These are phyloP conservation scores for Daldinia bambusicola DNA, from an alignment of 495 filamentous ascomycete species.

Conservation along the genomic window DNA sequence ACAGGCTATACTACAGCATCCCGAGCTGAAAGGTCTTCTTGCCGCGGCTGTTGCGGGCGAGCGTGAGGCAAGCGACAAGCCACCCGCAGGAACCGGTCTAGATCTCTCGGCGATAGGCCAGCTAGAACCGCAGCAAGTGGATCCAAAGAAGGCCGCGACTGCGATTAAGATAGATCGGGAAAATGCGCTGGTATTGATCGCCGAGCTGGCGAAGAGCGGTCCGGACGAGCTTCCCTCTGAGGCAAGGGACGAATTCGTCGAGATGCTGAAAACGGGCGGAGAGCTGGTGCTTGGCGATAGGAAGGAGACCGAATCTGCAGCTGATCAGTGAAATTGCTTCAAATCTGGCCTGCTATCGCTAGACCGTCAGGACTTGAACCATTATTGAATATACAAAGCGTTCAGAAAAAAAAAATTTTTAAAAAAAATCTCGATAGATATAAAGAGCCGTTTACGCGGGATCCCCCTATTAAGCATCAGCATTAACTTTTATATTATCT, in stretches of 20 bases:
- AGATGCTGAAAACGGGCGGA: constrained; percentile 50
- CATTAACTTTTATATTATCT: background rate
- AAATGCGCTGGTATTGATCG: constrained; percentile 71
- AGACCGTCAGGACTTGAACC: background rate
- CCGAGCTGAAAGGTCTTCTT: constrained; percentile 59
- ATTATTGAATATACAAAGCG: background rate
- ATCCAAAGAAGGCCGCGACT: constrained; percentile 44
- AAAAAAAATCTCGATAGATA: constrained; percentile 18
- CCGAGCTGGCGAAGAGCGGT: constrained; percentile 65
- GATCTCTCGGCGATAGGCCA: constrained; percentile 19
- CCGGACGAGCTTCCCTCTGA: constrained; percentile 51
- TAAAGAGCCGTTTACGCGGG: background rate
- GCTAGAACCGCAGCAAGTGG: constrained; percentile 52
- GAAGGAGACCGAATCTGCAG: background rate
- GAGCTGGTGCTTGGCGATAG: constrained; percentile 49
- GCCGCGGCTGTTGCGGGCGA: constrained; percentile 60
- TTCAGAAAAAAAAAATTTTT: constrained; percentile 13
- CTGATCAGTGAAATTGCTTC: background rate
- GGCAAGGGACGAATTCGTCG: constrained; percentile 49
- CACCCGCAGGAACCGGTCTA: constrained; percentile 12
- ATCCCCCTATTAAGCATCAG: background rate
- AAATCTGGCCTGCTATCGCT: background rate
- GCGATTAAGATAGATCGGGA: constrained; percentile 65
- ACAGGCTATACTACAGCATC: constrained; percentile 59
- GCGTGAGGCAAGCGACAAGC: constrained; percentile 39